Base-by-base conservation (phyloP, 169 alveolate species). In the Cryptosporidium canis region DNA sequence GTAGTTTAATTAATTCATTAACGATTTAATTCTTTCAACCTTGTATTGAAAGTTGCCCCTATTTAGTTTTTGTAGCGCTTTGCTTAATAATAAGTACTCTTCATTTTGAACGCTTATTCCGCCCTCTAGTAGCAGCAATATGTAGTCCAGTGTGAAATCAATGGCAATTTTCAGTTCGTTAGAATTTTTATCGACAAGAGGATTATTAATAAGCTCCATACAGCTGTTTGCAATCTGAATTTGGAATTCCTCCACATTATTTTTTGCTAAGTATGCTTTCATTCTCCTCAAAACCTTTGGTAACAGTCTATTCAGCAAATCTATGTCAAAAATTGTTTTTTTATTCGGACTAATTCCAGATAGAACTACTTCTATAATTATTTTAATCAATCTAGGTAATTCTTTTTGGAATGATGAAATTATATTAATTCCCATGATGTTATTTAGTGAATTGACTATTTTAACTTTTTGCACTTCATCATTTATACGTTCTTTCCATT, bases 351-450 rank as follows among this genome's bases (percentile, higher is more conserved):
- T 77, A 16, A 58, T 43, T 43, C 72, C 72, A 27, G n/a, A 58
- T n/a, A 77, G 16, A 39, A 77, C 31, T 21, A 77, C 87, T 31
- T 77, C 87, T 6, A 77, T 24, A 8, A 77, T 61, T 39, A 41
- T 77, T 6, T 43, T 61, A 2, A 55, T 48, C 27, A 77, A 39
- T 77, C 66, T 77, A 5, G 87, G 87, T 58, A 77, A 77, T 39
- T 77, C 41, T 35, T 39, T 9, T 77, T 77, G 87, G 48, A 58
- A 77, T 2, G 87, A 39, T 6, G 58, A 56, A 41, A 77, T 77
- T 0, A 77, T 77, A 48, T 77, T 77, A 41, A 58, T 64, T 77
- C 87, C 87, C 87, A 77, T 77, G 33, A 77, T 44, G 58, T 77
- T 77, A 58, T 77, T 77, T 27, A 77, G 61, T 33, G 87, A 77